A percentile compares a stretch with the other conserved stretches of the same genome.
phyloP scores from a whole-genome alignment of 106 monocot species.

The Apostasia ramifera region DNA sequence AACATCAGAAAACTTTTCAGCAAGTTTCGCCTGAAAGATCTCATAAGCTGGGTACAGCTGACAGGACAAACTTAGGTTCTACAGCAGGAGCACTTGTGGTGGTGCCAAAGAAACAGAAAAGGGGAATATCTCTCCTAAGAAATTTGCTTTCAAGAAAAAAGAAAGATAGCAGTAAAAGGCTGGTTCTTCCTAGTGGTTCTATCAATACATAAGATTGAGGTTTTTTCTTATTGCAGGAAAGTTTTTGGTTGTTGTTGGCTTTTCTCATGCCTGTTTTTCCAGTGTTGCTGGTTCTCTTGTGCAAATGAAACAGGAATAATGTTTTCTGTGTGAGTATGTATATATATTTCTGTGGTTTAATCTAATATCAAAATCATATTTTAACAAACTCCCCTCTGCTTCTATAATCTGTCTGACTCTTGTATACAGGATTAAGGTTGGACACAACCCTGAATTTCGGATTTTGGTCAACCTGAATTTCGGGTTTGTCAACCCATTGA shows the following conservation, averaged over 20 bases:
- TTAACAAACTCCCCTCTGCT: neutral
- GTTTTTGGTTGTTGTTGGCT: neutral
- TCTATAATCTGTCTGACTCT: too few relatives aligned
- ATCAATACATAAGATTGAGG: neutral
- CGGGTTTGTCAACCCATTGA: too few relatives aligned
- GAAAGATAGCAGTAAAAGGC: constrained; percentile 12
- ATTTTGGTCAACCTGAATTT: too few relatives aligned
- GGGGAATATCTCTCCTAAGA: constrained; percentile 9
- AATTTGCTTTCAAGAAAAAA: constrained; percentile 10
- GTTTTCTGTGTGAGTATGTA: neutral
- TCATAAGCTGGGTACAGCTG: neutral
- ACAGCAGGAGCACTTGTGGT: constrained; percentile 12
- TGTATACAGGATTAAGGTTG: too few relatives aligned
- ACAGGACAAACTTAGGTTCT: neutral
- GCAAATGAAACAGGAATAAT: neutral
- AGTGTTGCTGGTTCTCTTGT: neutral
- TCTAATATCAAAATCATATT: too few relatives aligned
- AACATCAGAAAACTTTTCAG: neutral
- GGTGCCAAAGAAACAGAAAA: constrained; percentile 16
- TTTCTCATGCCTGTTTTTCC: neutral
- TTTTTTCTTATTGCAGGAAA: neutral
- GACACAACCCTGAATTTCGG: too few relatives aligned
- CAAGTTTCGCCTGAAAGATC: neutral
- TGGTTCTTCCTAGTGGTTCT: neutral
- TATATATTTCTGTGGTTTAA: neutral